These are phyloP conservation scores for Adenanthera pavonina DNA, from an alignment of 306 rosid species.

Conservation along the genomic window DNA sequence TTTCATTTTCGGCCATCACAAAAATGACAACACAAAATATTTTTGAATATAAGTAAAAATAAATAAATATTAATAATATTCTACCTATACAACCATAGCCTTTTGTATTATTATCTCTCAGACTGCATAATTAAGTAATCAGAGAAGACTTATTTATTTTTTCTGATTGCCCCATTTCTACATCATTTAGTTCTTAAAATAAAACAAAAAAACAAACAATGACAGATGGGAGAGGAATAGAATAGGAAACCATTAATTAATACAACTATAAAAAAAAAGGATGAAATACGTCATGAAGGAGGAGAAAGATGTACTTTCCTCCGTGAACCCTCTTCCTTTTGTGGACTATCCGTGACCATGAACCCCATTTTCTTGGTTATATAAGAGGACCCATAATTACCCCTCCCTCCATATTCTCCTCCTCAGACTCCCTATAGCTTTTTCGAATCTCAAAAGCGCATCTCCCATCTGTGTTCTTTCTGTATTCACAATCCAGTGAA, in stretches of 20 bases:
- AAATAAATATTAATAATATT: neutral
- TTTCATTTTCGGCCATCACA: neutral
- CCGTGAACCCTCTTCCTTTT: slow-evolving; percentile 40
- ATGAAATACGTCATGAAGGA: slow-evolving; percentile 23
- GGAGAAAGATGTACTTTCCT: neutral
- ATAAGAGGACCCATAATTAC: slow-evolving; percentile 26
- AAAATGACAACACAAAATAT: neutral
- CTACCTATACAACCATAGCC: neutral
- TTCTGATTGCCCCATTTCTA: neutral
- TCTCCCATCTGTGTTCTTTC: neutral
- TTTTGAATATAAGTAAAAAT: neutral
- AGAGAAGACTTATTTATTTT: neutral
- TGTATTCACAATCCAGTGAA: neutral
- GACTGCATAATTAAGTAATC: neutral
- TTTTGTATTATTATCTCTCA: neutral
- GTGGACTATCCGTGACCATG: neutral
- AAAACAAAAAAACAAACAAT: slow-evolving; percentile 3
- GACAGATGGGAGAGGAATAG: slow-evolving; percentile 34
- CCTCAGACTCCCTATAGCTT: neutral
- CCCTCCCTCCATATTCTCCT: neutral
- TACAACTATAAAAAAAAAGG: neutral
- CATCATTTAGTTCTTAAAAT: neutral
- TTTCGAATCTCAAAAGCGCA: neutral
- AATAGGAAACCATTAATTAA: neutral
- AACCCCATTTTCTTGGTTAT: slow-evolving; percentile 1